Percentiles rank a stretch among this genome's conserved stretches.
phyloP scores from a whole-genome alignment of 139 green algal genomes.

The Chlorella sp. region DNA sequence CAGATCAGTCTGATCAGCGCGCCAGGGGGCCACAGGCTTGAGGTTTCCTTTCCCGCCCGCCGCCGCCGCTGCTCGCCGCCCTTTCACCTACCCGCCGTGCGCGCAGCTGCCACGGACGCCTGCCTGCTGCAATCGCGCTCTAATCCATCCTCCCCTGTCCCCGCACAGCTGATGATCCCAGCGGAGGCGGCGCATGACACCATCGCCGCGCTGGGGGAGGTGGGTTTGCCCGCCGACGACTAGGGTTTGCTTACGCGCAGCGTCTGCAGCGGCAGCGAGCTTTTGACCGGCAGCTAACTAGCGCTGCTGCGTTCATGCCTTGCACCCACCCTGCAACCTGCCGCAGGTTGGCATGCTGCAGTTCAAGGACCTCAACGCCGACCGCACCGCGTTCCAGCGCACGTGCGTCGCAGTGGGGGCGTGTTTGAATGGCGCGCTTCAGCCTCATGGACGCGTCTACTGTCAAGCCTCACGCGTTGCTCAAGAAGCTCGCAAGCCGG shows the following conservation, averaged over 20 bases:
- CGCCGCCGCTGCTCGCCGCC: neutral
- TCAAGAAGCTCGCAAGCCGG: no score
- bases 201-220: conserved; percentile 85
- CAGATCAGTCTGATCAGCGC: neutral
- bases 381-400: conserved; percentile 93
- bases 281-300: no score
- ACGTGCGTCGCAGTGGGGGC: conserved; percentile 42
- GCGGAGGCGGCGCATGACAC: conserved; percentile 94
- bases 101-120: neutral
- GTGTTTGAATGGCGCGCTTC: no score
- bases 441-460: no score
- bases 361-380: conserved; percentile 95
- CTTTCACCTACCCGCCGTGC: neutral
- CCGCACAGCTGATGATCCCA: conserved; percentile 95
- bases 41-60: neutral
- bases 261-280: no score
- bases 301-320: no score
- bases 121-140: neutral
- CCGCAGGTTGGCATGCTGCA: conserved; percentile 70
- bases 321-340: no score
- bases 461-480: no score
- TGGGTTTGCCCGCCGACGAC: conserved; percentile 51
- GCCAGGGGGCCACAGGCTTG: neutral
- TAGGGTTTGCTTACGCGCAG: no score
- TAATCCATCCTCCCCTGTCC: neutral